These are phyloP conservation scores for Marasmius sp. DNA, from an alignment of 1,284 basidiomycete species.

Conservation along the genomic window DNA sequence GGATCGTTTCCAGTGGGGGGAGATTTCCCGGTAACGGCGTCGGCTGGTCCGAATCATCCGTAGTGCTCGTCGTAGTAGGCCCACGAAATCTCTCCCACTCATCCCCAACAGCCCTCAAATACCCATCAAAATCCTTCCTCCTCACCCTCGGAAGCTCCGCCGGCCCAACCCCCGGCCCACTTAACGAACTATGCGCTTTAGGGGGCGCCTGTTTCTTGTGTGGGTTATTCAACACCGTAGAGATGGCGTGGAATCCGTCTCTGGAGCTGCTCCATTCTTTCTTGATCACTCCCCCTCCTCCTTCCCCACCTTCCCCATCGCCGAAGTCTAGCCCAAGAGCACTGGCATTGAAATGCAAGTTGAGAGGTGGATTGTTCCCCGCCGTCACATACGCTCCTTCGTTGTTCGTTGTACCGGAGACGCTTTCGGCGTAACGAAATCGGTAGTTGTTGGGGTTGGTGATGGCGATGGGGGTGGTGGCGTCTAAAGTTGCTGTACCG, in stretches of 20 bases:
- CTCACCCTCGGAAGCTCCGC: constrained; percentile 77
- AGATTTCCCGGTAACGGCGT: constrained; percentile 37
- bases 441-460: background rate
- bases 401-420: too few relatives aligned
- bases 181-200: constrained; percentile 75
- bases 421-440: background rate
- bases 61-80: constrained; percentile 22
- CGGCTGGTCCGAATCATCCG: constrained; percentile 10
- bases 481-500: background rate
- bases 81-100: constrained; percentile 75
- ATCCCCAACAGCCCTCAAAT: constrained; percentile 70
- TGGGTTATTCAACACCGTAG: constrained; percentile 82
- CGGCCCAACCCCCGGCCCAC: constrained; percentile 59
- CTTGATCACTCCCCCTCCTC: background rate
- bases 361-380: too few relatives aligned
- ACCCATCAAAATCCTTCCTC: constrained; percentile 83
- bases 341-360: too few relatives aligned
- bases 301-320: too few relatives aligned
- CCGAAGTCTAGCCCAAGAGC: too few relatives aligned
- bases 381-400: too few relatives aligned
- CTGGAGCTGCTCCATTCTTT: background rate
- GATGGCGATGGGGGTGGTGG: background rate
- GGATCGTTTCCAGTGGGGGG: constrained; percentile 77
- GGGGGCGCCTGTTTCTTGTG: constrained; percentile 83
- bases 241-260: constrained; percentile 49